Conservation (phyloP, 176 grass and related monocot species). For the Hyparrhenia diplandra region DNA sequence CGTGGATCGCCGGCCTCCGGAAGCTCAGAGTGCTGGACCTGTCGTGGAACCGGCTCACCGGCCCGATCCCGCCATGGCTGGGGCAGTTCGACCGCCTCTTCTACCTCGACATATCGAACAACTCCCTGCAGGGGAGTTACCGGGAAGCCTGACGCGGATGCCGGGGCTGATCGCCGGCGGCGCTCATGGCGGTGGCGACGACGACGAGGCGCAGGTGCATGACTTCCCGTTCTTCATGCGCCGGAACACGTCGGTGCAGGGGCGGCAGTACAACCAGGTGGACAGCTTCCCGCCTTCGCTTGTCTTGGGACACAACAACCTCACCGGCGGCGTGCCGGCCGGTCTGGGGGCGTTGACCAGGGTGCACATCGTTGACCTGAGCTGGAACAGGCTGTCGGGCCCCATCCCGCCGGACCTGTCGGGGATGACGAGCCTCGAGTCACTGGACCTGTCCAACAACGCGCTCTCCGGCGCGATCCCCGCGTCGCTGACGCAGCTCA, state of each 20-base stretch:
- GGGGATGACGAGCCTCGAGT: conserved; percentile 53
- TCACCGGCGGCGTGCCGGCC: conserved; percentile 40
- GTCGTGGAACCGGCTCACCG: conserved; percentile 58
- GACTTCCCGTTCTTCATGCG: conserved; percentile 55
- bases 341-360: conserved; percentile 38
- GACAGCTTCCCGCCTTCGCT: conserved; percentile 63
- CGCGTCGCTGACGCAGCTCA: conserved; percentile 38
- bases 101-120: conserved; percentile 69
- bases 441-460: conserved; percentile 50
- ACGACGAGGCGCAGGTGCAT: background rate
- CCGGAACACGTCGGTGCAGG: conserved; percentile 29
- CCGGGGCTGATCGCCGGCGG: conserved; percentile 3
- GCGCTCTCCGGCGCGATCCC: conserved; percentile 46
- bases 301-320: conserved; percentile 46
- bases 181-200: background rate
- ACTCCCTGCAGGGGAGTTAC: conserved; percentile 56
- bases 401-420: conserved; percentile 44
- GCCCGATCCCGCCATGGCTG: conserved; percentile 47
- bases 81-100: conserved; percentile 55
- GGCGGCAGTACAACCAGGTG: conserved; percentile 46
- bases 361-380: conserved; percentile 58
- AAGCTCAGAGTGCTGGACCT: conserved; percentile 71
- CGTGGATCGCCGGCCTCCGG: conserved; percentile 37
- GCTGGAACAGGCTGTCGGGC: conserved; percentile 56
- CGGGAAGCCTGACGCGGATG: conserved; percentile 26